Evolutionary conservation across 2,329 filamentous ascomycete genomes (phyloP), one percentile per base, ranked within the genome.

Genomic region (Cercospora zeae-maydis): DNA sequence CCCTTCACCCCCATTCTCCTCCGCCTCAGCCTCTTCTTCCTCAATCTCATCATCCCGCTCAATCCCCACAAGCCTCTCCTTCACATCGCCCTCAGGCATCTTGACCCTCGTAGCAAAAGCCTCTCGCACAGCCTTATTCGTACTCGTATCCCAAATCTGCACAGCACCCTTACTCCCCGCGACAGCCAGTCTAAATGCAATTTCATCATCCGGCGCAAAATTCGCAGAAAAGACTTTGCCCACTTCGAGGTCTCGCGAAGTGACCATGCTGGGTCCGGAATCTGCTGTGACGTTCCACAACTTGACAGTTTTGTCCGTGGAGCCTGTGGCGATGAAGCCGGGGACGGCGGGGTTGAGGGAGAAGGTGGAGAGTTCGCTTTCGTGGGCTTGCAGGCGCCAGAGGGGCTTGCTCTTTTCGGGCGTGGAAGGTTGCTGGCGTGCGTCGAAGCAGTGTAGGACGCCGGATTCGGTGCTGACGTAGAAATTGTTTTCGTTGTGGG

Each of bases 141-240:
- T 99, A 76, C 91, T 88, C 21, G 95, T 97, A 77, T 98, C 93
- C 95, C 95, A 99, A 58, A 99, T 88, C 75, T 96, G 91, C 74
- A 98, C 87, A 36, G 86, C 86, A 51, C 95, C 95, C 80, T 96
- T 96, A 81, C 93, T 98, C 60, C 95, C 95, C 6, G 93, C 95
- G 16, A 99, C 92, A 1, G 93, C 91, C 49, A 99, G 83, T 59
- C 95, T 85, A 83, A 98, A 99, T 24, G 91, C 90, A 9, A 98
- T 92, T 77, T 95, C 91, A 34, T 87, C 78, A 75, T 99, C 95
- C 0, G 95, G 93, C 3, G 90, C 95, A 76, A 98, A 99, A 6
- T 84, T 85, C 1, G 93, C 90, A 10, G 91, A 91, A 78, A 99
- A 99, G 37, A 99, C 90, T 78, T 93, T 96, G 64, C 95, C 95